Base-by-base conservation (phyloP, 2,329 filamentous ascomycete genomes). In the Fusarium clavum region DNA sequence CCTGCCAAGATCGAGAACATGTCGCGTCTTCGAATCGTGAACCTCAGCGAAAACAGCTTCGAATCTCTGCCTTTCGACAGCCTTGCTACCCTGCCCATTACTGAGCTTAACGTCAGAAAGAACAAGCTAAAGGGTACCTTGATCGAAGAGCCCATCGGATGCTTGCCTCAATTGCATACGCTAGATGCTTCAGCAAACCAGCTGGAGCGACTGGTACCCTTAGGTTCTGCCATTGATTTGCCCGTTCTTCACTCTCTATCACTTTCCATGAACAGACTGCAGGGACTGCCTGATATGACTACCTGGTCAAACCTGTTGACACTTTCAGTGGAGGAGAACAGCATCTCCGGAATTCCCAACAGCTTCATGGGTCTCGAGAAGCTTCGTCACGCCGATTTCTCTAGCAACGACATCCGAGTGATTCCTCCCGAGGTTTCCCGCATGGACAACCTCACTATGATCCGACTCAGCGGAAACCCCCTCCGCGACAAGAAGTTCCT, bases 401-500 rank as follows among this genome's bases (percentile, higher is more conserved):
- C 92, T 1, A 90, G 91, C 71, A 99, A 99, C 76, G 90, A 96
- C 69, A 89, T 99, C 49, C 89, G 88, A 4, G 83, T 88, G 14
- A 79, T 99, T 10, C 92, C 96, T 30, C 86, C 93, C 0, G 90
- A 90, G 69, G 88, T 98, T 61, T 92, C 91, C 8, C 83, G 88
- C 27, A 97, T 98, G 94, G 89, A 93, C 8, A 90, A 82, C 46
- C 82, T 99, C 12, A 86, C 89, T 22, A 90, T 90, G 77, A 86
- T 98, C 44, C 89, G 91, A 7, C 84, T 99, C 32, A 90, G 90
- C 45, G 94, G 94, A n/a, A 99, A 99, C 75, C 96, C 96, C 1
- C 83, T 99, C 16, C 87, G 92, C 16, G 94, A 98, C 77, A 94
- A 92, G 77, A 97, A 94, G 77, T 94, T 96, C 72, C 84, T 94